phyloP scores from a whole-genome alignment of 768 basidiomycete species.

The Pisolithus marmoratus region DNA sequence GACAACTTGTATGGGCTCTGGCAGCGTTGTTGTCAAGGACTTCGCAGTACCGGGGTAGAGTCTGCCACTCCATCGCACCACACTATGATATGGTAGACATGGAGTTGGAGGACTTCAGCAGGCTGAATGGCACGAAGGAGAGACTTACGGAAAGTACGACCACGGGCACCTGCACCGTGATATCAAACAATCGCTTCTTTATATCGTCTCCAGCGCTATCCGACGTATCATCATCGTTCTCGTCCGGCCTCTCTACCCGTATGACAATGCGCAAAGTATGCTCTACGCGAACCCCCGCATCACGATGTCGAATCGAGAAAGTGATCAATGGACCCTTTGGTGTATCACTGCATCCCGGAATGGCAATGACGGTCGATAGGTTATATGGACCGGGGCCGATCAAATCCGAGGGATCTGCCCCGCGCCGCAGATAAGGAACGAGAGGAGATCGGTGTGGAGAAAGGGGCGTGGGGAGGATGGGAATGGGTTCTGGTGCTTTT shows the following conservation, averaged over 20 bases:
- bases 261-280: slow-evolving; percentile 81
- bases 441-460: slow-evolving; percentile 26
- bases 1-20: slow-evolving; percentile 29
- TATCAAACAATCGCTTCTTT: slow-evolving; percentile 78
- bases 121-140: background rate
- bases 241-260: slow-evolving; percentile 68
- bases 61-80: slow-evolving; percentile 72
- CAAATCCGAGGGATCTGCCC: slow-evolving; percentile 17
- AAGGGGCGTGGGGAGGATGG: slow-evolving; percentile 24
- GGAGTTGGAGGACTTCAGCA: background rate
- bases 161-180: slow-evolving; percentile 81
- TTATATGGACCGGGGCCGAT: slow-evolving; percentile 23
- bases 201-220: slow-evolving; percentile 59
- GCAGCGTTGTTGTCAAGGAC: slow-evolving; percentile 13
- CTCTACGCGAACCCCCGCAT: slow-evolving; percentile 63
- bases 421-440: slow-evolving; percentile 8
- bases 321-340: slow-evolving; percentile 35
- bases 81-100: slow-evolving; percentile 41
- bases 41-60: slow-evolving; percentile 70
- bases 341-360: slow-evolving; percentile 12
- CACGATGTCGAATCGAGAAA: slow-evolving; percentile 66
- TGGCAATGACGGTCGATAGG: slow-evolving; percentile 10
- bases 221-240: slow-evolving; percentile 54
- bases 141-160: slow-evolving; percentile 78
- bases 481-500: slow-evolving; percentile 6